These are phyloP conservation scores for Metarhizium rileyi DNA, from an alignment of 2,329 filamentous ascomycete species.

Conservation along the genomic window DNA sequence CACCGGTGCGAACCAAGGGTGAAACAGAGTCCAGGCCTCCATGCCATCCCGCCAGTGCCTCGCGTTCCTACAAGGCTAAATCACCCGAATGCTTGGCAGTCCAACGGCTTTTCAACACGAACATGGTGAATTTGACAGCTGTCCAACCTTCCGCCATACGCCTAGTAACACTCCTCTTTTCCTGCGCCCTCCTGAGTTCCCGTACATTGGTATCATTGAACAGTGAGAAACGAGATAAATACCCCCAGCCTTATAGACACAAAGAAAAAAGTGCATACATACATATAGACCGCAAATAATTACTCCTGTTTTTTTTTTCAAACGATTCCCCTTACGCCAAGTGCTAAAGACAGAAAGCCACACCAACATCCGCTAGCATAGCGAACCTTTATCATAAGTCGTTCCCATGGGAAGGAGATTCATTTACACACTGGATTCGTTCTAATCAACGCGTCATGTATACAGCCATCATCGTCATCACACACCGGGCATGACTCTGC, in stretches of 20 bases:
- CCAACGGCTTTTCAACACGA: background rate
- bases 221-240: background rate
- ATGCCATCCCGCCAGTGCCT: background rate
- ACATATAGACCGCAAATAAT: background rate
- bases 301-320: background rate
- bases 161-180: background rate
- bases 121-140: background rate
- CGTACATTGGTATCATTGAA: constrained; percentile 2
- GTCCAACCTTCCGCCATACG: background rate
- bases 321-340: background rate
- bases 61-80: background rate
- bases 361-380: background rate
- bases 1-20: background rate
- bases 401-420: background rate
- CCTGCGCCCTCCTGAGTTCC: background rate
- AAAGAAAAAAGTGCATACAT: background rate
- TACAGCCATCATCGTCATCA: background rate
- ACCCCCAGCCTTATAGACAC: background rate
- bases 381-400: background rate
- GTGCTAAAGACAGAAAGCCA: background rate
- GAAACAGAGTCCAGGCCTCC: background rate
- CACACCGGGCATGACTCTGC: background rate
- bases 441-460: background rate
- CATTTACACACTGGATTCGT: background rate
- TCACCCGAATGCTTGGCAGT: background rate